These are phyloP conservation scores for Pleurostoma richardsiae DNA, from an alignment of 2,329 filamentous ascomycete genomes.

Conservation along the genomic window DNA sequence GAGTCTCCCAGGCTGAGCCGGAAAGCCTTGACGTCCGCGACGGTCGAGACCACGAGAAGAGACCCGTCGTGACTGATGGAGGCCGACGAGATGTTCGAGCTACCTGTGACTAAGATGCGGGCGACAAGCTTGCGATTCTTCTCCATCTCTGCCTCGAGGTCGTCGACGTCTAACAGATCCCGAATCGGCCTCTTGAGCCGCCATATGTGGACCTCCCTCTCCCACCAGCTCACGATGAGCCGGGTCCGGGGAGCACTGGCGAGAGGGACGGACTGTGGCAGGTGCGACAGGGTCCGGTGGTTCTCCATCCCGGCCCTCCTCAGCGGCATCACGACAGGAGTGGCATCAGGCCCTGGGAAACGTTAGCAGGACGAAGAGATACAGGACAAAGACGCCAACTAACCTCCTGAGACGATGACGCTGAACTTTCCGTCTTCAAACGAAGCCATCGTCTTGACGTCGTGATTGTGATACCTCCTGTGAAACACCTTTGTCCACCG, in stretches of 20 bases:
- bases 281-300: constrained; percentile 73
- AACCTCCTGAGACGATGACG: constrained; percentile 87
- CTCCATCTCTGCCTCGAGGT: constrained; percentile 34
- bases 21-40: constrained; percentile 72
- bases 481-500: constrained; percentile 86
- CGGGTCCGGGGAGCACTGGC: constrained; percentile 68
- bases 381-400: constrained; percentile 16
- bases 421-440: constrained; percentile 83
- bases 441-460: constrained; percentile 89
- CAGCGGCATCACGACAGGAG: constrained; percentile 76
- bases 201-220: constrained; percentile 83
- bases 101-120: constrained; percentile 64
- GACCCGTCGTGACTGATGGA: constrained; percentile 67
- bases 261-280: constrained; percentile 74
- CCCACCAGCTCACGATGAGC: constrained; percentile 88
- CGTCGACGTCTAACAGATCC: constrained; percentile 38
- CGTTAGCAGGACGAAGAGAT: constrained; percentile 20
- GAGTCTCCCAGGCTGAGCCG: constrained; percentile 51
- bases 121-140: constrained; percentile 62
- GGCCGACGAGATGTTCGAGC: constrained; percentile 73
- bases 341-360: constrained; percentile 71
- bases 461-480: constrained; percentile 82
- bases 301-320: constrained; percentile 73
- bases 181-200: constrained; percentile 41
- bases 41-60: constrained; percentile 67